phyloP scores from a whole-genome alignment of 208 protist species.

The Plasmodiophora brassicae region DNA sequence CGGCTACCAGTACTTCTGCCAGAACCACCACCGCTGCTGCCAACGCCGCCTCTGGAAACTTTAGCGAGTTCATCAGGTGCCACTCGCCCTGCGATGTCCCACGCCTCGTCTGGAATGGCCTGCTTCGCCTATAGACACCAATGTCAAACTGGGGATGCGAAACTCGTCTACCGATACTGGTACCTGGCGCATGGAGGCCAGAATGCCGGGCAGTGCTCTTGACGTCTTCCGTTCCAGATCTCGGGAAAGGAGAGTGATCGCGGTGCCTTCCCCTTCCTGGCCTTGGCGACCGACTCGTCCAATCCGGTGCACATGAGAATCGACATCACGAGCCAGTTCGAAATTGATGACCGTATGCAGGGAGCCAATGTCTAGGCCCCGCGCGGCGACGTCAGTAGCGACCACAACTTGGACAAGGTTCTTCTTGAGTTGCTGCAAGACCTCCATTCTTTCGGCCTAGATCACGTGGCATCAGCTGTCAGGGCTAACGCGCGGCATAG shows the following conservation, averaged over 20 bases:
- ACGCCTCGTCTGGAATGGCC: too few species aligned
- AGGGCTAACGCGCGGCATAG: neutral
- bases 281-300: conserved; percentile 72
- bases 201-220: neutral
- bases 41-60: neutral
- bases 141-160: neutral
- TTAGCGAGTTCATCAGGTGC: neutral
- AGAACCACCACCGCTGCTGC: neutral
- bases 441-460: neutral
- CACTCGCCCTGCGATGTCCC: too few species aligned
- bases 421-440: conserved; percentile 20
- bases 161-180: neutral
- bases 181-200: neutral
- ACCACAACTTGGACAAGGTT: conserved; percentile 45
- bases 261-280: conserved; percentile 60
- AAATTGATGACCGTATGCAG: conserved; percentile 73
- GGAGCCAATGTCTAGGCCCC: conserved; percentile 61
- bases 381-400: conserved; percentile 55
- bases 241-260: neutral
- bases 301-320: conserved; percentile 93
- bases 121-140: neutral
- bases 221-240: conserved; percentile 8
- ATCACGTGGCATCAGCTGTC: neutral
- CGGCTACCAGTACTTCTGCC: neutral
- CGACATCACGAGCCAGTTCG: conserved; percentile 64